phyloP scores from a whole-genome alignment of 176 grass and related monocot genomes.

The Themeda triandra region DNA sequence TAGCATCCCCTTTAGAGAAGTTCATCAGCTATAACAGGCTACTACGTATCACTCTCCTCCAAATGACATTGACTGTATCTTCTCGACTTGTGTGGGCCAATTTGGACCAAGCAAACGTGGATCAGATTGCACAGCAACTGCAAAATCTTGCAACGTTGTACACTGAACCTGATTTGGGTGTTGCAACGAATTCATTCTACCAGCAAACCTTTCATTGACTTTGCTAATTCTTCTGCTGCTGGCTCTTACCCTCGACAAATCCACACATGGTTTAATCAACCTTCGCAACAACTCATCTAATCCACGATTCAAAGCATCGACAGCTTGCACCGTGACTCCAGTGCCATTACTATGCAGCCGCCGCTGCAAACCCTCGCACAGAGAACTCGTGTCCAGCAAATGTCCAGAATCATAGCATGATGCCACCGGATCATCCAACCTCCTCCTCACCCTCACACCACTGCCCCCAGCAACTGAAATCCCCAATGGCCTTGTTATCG shows the following conservation, averaged over 20 bases:
- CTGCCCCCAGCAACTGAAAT: conserved; percentile 5
- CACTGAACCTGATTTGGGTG: conserved; percentile 5
- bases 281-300: conserved; percentile 62
- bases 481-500: conserved; percentile 54
- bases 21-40: not conserved
- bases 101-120: conserved; percentile 60
- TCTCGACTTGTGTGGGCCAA: conserved; percentile 54
- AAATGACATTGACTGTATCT: conserved; percentile 37
- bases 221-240: conserved; percentile 32
- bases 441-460: not conserved
- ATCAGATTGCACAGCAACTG: conserved; percentile 45
- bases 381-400: conserved; percentile 45
- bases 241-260: conserved; percentile 47
- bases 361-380: conserved; percentile 36
- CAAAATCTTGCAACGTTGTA: conserved; percentile 53
- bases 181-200: conserved; percentile 24
- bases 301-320: conserved; percentile 54
- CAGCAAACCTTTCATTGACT: conserved; percentile 21
- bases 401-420: conserved; percentile 44
- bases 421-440: not conserved
- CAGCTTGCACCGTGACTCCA: conserved; percentile 31
- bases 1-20: not conserved
- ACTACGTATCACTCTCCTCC: conserved; percentile 16
- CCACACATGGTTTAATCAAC: conserved; percentile 65
- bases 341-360: conserved; percentile 45